Evolutionary conservation across 768 basidiomycete genomes (phyloP).

Genomic region (Xerocomellus dryophilus): DNA sequence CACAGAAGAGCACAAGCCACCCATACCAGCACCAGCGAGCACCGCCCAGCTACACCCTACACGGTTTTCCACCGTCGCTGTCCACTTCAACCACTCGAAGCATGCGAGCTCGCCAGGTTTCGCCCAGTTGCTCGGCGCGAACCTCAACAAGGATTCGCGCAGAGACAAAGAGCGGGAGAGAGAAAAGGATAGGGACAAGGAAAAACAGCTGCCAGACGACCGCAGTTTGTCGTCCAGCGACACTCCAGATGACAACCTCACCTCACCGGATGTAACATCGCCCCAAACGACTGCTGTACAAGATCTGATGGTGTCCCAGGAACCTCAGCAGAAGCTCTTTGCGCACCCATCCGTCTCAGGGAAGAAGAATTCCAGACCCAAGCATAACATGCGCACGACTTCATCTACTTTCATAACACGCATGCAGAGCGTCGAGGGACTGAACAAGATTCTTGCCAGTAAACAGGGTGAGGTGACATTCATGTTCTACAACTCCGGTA

Average conservation of each 20-base stretch:
- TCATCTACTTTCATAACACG: slow-evolving; percentile 91
- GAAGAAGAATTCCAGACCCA: slow-evolving; percentile 77
- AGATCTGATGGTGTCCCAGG: slow-evolving; percentile 26
- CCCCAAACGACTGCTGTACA: slow-evolving; percentile 35
- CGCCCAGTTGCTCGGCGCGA: slow-evolving; percentile 64
- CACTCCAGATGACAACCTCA: slow-evolving; percentile 57
- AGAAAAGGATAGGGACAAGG: slow-evolving; percentile 41
- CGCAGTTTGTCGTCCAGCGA: slow-evolving; percentile 82
- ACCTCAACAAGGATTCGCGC: slow-evolving; percentile 53
- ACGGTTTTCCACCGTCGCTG: slow-evolving; percentile 55
- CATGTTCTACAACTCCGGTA: slow-evolving; percentile 83
- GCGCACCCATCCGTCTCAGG: slow-evolving; percentile 43
- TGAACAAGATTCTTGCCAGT: slow-evolving; percentile 64
- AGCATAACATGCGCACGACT: slow-evolving; percentile 86
- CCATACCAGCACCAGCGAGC: slow-evolving; percentile 40
- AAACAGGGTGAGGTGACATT: slow-evolving; percentile 86
- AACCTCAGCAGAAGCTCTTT: slow-evolving; percentile 56
- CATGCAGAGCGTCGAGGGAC: slow-evolving; percentile 75
- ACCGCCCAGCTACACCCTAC: slow-evolving; percentile 50
- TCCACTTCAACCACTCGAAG: slow-evolving; percentile 62
- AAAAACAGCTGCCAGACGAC: slow-evolving; percentile 46
- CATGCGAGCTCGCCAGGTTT: slow-evolving; percentile 55
- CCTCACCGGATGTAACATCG: slow-evolving; percentile 40
- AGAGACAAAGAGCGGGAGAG: slow-evolving; percentile 39
- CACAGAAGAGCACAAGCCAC: slow-evolving; percentile 80